These are phyloP conservation scores for Penicillium bialowiezense DNA, from an alignment of 495 filamentous ascomycete genomes.

Conservation along the genomic window DNA sequence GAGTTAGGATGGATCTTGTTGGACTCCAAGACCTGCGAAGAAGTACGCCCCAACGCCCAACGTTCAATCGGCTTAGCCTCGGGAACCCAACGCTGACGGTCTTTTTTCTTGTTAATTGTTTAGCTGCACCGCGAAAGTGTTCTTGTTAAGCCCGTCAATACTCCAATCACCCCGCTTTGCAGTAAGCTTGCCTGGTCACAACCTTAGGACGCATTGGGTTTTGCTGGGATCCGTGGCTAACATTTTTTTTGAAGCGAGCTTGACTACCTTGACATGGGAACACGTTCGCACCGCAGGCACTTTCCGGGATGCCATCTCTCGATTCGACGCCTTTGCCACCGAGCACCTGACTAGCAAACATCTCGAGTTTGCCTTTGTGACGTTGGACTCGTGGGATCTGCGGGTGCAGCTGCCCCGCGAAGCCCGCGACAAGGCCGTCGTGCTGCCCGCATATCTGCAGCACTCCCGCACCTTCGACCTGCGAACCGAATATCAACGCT, in stretches of 20 bases:
- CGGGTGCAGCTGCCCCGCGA: constrained; percentile 96
- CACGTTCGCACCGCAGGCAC: constrained; percentile 94
- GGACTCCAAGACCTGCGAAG: constrained; percentile 84
- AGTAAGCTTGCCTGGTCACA: constrained; percentile 62
- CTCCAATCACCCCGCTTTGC: constrained; percentile 95
- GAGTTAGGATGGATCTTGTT: constrained; percentile 97
- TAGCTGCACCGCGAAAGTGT: constrained; percentile 93
- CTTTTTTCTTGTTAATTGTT: constrained; percentile 12
- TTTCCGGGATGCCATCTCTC: constrained; percentile 93
- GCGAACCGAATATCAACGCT: constrained; percentile 93
- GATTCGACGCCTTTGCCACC: constrained; percentile 87
- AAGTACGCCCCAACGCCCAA: constrained; percentile 57
- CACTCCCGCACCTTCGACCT: constrained; percentile 97
- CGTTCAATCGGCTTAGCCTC: constrained; percentile 1
- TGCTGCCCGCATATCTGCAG: constrained; percentile 93
- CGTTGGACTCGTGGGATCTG: constrained; percentile 96
- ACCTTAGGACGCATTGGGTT: not conserved
- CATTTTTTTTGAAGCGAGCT: constrained; percentile 64
- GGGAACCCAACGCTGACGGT: constrained; percentile 10
- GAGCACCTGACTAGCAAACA: constrained; percentile 83
- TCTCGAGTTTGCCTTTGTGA: constrained; percentile 95
- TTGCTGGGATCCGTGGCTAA: constrained; percentile 27
- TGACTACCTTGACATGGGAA: constrained; percentile 98
- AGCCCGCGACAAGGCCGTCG: constrained; percentile 95
- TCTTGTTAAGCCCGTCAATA: constrained; percentile 97